Evolutionary conservation across 163 green algal genomes (phyloP), one percentile per base, ranked within the genome.

Genomic region (Smithsoniella earleae): DNA sequence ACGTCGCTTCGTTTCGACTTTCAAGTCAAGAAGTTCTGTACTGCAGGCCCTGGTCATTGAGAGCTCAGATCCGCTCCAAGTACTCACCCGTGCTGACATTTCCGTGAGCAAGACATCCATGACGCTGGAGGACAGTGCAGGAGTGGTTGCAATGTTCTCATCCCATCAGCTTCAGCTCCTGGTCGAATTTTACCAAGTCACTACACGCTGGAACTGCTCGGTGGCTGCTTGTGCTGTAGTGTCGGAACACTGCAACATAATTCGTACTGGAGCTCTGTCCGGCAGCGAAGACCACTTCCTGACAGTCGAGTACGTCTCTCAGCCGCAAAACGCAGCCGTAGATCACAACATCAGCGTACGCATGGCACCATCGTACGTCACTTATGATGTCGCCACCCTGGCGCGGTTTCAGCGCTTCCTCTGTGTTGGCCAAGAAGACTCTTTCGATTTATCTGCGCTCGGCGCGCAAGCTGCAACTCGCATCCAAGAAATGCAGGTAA

Each of bases 361-460:
- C 16, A 69, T 69, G 58, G 58, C 58, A 34, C 58, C 58, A 4
- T 37, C 58, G 16, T 69, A 69, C 58, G 58, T 69, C 6, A 69
- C 58, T n/a, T 69, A 69, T 34, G 25, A 69, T 34, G 58, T 69
- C 6, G 25, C 31, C 58, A 34, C 58, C 18, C 8, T 69, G 3
- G 25, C n/a, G 22, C 58, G 58, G n/a, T 45, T 69, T 36, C 58
- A 38, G n/a, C 20, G 43, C 28, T 69, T 37, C 20, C 33, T 62
- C 33, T 18, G 45, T 20, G 28, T 52, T 33, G 55, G 44, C n/a
- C 18, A 79, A 49, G 77, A 80, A 25, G 76, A 83, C 75, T 76
- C 34, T 36, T 69, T 87, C 45, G 84, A 88, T 43, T 69, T 90
- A n/a, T 75, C 77, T 3, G 82, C 84, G 8, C 75, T 94, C 20